Evolutionary conservation across 768 basidiomycete genomes (phyloP).

Genomic region (Agrocybe pediades): DNA sequence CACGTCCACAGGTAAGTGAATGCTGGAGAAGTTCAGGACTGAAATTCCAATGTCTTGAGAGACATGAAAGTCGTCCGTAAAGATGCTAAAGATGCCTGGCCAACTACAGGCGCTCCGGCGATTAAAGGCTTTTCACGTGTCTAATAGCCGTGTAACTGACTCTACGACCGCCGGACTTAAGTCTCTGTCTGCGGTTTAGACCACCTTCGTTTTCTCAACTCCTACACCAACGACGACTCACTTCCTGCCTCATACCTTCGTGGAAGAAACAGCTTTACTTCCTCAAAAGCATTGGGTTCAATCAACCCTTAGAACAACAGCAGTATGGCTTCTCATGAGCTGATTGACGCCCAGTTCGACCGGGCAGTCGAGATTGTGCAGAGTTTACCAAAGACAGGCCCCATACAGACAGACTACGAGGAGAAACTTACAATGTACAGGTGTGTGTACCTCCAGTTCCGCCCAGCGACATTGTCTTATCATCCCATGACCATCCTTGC

Average conservation of each 20-base stretch:
- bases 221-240: too few relatives aligned
- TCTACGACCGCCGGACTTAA: neutral
- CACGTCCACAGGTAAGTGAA: neutral
- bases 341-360: conserved; percentile 86
- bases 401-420: conserved; percentile 94
- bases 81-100: too few relatives aligned
- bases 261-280: too few relatives aligned
- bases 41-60: neutral
- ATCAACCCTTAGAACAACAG: neutral
- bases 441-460: conserved; percentile 35
- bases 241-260: too few relatives aligned
- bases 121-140: conserved; percentile 1
- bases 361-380: conserved; percentile 95
- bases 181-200: neutral
- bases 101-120: too few relatives aligned
- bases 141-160: neutral
- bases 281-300: neutral
- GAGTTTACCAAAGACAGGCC: conserved; percentile 87
- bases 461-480: neutral
- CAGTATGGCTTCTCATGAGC: conserved; percentile 60
- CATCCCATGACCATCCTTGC: conserved; percentile 1
- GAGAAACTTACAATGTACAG: conserved; percentile 95
- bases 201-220: too few relatives aligned
- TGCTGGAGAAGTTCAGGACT: neutral
- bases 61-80: too few relatives aligned